Evolutionary conservation across 495 filamentous ascomycete genomes (phyloP).

Genomic region (Neurospora sp.): DNA sequence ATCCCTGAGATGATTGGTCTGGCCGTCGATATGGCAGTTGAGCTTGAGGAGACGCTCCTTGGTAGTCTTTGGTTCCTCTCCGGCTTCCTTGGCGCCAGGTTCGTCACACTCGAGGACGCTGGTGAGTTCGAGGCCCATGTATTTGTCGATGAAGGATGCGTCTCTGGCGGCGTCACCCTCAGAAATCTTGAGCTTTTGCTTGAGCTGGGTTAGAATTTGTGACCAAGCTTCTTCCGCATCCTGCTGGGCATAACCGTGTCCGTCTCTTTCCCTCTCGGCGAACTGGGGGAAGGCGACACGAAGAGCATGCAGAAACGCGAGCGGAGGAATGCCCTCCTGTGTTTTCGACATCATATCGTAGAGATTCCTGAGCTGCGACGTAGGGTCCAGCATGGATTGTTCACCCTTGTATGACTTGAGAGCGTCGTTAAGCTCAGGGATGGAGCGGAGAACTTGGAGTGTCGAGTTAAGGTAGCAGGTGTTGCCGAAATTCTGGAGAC

Average conservation of each 20-base stretch:
- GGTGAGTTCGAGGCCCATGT: slow-evolving; percentile 71
- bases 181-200: slow-evolving; percentile 63
- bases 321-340: slow-evolving; percentile 75
- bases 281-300: slow-evolving; percentile 86
- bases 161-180: slow-evolving; percentile 38
- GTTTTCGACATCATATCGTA: slow-evolving; percentile 93
- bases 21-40: slow-evolving; percentile 80
- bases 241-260: slow-evolving; percentile 83
- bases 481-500: slow-evolving; percentile 87
- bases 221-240: slow-evolving; percentile 99
- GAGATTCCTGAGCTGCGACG: slow-evolving; percentile 68
- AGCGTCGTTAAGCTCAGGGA: slow-evolving; percentile 84
- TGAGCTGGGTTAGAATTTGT: slow-evolving; percentile 81
- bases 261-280: slow-evolving; percentile 70
- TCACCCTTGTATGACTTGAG: slow-evolving; percentile 52
- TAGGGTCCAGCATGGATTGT: slow-evolving; percentile 55
- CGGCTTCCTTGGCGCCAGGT: slow-evolving; percentile 58
- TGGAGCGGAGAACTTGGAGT: slow-evolving; percentile 73
- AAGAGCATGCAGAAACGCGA: slow-evolving; percentile 76
- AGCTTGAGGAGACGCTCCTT: slow-evolving; percentile 83
- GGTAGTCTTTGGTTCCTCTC: slow-evolving; percentile 55
- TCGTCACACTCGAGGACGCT: slow-evolving; percentile 77
- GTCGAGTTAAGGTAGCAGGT: slow-evolving; percentile 98
- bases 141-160: slow-evolving; percentile 77
- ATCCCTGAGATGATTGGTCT: slow-evolving; percentile 82